phyloP scores from a whole-genome alignment of 2,329 filamentous ascomycete species.

The Colletotrichum neosansevieriae region DNA sequence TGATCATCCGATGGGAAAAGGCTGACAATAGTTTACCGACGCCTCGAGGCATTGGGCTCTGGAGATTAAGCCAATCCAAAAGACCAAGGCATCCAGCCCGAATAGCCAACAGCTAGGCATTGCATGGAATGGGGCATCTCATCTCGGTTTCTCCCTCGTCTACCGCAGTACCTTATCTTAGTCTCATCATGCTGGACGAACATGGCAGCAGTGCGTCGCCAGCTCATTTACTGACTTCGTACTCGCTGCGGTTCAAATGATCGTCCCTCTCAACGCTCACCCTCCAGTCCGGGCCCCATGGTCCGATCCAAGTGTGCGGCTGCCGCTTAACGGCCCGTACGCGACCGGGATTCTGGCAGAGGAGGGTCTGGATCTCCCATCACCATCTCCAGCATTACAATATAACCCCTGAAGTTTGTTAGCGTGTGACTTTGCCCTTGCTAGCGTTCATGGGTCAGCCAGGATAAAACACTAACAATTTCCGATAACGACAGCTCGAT shows the following conservation, averaged over 20 bases:
- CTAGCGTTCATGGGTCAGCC: too few species aligned
- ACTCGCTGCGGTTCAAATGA: constrained; percentile 3
- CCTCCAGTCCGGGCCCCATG: not conserved
- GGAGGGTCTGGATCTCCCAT: constrained; percentile 21
- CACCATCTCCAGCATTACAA: too few species aligned
- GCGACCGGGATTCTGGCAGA: not conserved
- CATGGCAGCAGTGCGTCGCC: constrained; percentile 28
- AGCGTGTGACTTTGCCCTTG: too few species aligned
- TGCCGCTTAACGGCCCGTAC: constrained; percentile 34
- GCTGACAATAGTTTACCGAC: constrained; percentile 3
- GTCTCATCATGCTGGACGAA: constrained; percentile 12
- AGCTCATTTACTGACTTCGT: constrained; percentile 33
- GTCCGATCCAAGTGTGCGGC: constrained; percentile 33
- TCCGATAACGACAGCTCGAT: too few species aligned
- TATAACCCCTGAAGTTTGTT: too few species aligned
- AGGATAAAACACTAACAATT: too few species aligned
- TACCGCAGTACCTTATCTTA: constrained; percentile 24
- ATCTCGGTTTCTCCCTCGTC: constrained; percentile 19
- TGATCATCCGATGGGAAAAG: constrained; percentile 7
- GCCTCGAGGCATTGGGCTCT: not conserved
- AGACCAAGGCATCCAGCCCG: not conserved
- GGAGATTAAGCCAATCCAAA: constrained; percentile 10
- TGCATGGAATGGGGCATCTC: constrained; percentile 8
- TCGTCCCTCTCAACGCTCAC: not conserved
- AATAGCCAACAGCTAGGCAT: not conserved